These are phyloP conservation scores for Solanum chiquidenum DNA, from an alignment of 257 asterid species.

Conservation along the genomic window DNA sequence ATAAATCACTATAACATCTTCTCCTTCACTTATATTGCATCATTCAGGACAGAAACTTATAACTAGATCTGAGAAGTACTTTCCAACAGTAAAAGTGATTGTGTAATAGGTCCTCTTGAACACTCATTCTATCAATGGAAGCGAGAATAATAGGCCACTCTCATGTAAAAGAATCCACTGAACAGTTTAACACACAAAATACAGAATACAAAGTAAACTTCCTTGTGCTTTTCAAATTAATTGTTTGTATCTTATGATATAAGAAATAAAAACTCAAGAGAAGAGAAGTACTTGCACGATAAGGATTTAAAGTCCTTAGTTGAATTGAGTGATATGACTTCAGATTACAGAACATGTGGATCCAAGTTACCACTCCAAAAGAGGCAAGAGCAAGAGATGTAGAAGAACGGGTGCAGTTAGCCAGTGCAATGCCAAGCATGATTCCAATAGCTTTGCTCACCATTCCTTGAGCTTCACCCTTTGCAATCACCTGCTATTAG, in stretches of 20 bases:
- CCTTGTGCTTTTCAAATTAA: background rate
- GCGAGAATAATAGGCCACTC: background rate
- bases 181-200: background rate
- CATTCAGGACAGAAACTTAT: background rate
- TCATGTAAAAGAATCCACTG: background rate
- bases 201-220: background rate
- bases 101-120: background rate
- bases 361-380: conserved; percentile 73
- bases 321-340: conserved; percentile 95
- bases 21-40: background rate
- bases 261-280: background rate
- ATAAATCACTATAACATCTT: background rate
- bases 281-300: conserved; percentile 77
- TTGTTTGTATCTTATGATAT: background rate
- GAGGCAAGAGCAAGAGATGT: conserved; percentile 79
- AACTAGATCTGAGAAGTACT: background rate
- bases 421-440: conserved; percentile 79
- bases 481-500: conserved; percentile 77
- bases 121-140: background rate
- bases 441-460: conserved; percentile 96
- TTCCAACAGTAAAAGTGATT: background rate
- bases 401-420: conserved; percentile 72
- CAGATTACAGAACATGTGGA: conserved; percentile 98
- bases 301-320: conserved; percentile 93
- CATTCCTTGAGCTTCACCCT: conserved; percentile 99